Conservation (phyloP, 306 rosid species). For the Rosa persica region DNA sequence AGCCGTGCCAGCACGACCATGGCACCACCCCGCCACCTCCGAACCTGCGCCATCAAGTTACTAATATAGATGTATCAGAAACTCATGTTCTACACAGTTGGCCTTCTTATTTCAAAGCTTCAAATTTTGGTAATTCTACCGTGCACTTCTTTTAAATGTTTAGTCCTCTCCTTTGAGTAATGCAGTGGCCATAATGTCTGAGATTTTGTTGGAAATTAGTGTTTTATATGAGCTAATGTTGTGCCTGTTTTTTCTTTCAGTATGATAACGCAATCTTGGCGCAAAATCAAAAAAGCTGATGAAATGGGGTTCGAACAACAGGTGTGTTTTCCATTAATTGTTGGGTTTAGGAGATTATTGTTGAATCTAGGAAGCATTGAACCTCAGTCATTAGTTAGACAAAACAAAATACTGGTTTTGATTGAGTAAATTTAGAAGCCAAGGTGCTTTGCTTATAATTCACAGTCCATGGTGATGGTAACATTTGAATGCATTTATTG, state of each 20-base stretch:
- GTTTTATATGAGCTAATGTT: not conserved
- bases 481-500: not conserved
- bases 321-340: not conserved
- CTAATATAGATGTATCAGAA: no score
- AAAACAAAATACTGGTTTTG: not conserved
- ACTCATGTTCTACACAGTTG: no score
- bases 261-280: not conserved
- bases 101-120: not conserved
- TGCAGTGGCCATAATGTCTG: not conserved
- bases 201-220: no score
- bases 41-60: no score
- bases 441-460: not conserved
- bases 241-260: not conserved
- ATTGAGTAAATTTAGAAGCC: not conserved
- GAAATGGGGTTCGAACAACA: not conserved
- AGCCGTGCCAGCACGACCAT: no score
- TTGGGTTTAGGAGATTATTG: not conserved
- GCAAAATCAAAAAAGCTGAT: not conserved
- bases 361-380: not conserved
- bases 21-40: no score
- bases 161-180: not conserved
- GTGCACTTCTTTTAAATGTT: no score
- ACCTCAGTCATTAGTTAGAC: no score
- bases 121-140: no score
- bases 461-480: not conserved